A percentile compares a stretch with the other conserved stretches of the same genome.
phyloP scores from a whole-genome alignment of 768 basidiomycete genomes.

The Tephrocybe sp. region DNA sequence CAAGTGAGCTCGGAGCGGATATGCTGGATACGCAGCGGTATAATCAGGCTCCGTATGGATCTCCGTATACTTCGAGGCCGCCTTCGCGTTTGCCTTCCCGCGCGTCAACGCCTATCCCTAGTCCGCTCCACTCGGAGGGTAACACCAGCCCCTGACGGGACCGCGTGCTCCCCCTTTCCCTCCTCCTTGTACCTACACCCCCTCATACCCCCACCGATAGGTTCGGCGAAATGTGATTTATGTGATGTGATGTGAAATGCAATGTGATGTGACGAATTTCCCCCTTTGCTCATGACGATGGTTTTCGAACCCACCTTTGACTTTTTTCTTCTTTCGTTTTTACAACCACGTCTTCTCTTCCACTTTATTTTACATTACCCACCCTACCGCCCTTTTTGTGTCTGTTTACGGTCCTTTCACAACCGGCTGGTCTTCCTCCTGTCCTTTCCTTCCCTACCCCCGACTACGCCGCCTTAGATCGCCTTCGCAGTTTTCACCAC shows the following conservation, averaged over 20 bases:
- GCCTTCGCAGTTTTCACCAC: too few species aligned
- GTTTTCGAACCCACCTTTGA: too few species aligned
- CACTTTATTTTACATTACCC: conserved; percentile 8
- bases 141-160: conserved; percentile 12
- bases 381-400: neutral
- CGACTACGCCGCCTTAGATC: too few species aligned
- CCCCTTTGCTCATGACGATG: conserved; percentile 13
- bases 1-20: conserved; percentile 16
- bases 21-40: conserved; percentile 36
- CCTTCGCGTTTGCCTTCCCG: conserved; percentile 32
- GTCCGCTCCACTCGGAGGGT: conserved; percentile 14
- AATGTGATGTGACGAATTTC: conserved; percentile 6
- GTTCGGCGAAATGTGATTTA: neutral
- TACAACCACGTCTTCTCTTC: neutral
- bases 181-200: too few species aligned
- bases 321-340: too few species aligned
- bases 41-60: conserved; percentile 39
- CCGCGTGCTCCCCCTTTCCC: neutral
- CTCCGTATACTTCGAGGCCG: conserved; percentile 37
- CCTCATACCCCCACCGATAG: too few species aligned
- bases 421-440: neutral
- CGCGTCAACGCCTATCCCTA: conserved; percentile 26
- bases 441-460: neutral
- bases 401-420: too few species aligned
- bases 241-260: conserved; percentile 2